Percentiles rank a stretch among this genome's conserved stretches.
Conservation (phyloP, 2,329 filamentous ascomycete genomes). For the Trichoderma endophyticum region DNA sequence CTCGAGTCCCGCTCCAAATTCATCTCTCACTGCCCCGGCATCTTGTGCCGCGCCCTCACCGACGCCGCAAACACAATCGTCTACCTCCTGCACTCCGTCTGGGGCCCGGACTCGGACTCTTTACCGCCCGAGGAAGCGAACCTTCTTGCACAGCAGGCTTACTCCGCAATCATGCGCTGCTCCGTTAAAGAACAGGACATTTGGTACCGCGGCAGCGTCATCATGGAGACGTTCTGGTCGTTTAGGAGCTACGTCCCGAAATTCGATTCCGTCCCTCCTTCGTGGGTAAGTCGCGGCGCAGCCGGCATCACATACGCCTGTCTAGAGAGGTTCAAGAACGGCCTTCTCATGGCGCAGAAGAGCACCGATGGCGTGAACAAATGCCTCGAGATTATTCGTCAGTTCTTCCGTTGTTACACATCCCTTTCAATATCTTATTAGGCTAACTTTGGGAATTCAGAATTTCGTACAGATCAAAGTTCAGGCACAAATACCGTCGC, state of each 20-base stretch:
- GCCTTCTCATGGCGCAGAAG: slow-evolving; percentile 38
- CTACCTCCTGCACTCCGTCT: slow-evolving; percentile 45
- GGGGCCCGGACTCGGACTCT: slow-evolving; percentile 30
- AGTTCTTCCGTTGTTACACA: neutral
- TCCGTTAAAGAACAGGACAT: slow-evolving; percentile 50
- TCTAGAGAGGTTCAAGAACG: slow-evolving; percentile 44
- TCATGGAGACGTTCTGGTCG: slow-evolving; percentile 50
- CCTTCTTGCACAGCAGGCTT: slow-evolving; percentile 31
- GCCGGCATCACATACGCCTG: slow-evolving; percentile 51
- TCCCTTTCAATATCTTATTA: neutral
- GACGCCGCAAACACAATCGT: slow-evolving; percentile 46
- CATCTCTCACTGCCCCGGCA: slow-evolving; percentile 48
- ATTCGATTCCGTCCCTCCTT: slow-evolving; percentile 40
- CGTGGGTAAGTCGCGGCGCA: slow-evolving; percentile 45
- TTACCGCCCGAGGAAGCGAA: slow-evolving; percentile 30
- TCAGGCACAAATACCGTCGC: slow-evolving; percentile 7
- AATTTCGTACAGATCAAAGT: neutral
- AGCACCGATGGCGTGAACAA: slow-evolving; percentile 31
- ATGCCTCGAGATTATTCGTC: slow-evolving; percentile 32
- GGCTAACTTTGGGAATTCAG: neutral
- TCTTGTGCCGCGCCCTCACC: slow-evolving; percentile 46
- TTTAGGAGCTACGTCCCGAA: slow-evolving; percentile 37
- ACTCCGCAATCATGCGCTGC: slow-evolving; percentile 40
- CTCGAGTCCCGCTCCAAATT: slow-evolving; percentile 41
- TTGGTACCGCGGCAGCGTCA: slow-evolving; percentile 41